Conservation (phyloP, 164 flowering plant genomes). For the Sedum album region DNA sequence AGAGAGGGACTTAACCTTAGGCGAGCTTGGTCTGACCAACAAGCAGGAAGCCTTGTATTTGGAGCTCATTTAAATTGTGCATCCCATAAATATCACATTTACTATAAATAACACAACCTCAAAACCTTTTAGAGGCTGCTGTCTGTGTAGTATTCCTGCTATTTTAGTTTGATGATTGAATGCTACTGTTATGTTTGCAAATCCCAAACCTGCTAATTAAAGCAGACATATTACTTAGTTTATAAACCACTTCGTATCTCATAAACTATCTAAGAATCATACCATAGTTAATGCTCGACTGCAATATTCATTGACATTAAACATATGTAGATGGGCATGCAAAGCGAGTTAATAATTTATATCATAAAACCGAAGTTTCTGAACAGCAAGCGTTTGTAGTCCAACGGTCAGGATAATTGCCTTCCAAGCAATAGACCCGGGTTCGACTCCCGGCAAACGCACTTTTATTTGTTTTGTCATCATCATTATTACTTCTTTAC, state of each 20-base stretch:
- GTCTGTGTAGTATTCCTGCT: neutral
- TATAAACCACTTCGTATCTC: neutral
- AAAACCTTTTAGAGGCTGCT: neutral
- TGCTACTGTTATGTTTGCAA: neutral
- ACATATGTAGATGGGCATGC: no score
- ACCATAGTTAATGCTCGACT: no score
- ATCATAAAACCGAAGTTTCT: no score
- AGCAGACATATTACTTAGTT: neutral
- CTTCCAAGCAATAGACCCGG: constrained; percentile 93
- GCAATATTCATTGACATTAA: no score
- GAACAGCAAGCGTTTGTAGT: constrained; percentile 75
- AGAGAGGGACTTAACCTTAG: constrained; percentile 46
- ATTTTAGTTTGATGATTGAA: neutral
- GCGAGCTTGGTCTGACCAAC: constrained; percentile 76
- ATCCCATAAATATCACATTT: neutral
- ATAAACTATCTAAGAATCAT: no score
- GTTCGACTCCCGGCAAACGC: constrained; percentile 23
- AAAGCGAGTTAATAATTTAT: no score
- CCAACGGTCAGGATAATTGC: constrained; percentile 91
- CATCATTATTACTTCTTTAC: no score
- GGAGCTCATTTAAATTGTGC: constrained; percentile 44
- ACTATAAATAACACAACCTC: neutral
- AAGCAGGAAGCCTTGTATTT: constrained; percentile 91
- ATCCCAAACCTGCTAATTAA: neutral
- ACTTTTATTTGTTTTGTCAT: no score